Evolutionary conservation across 1,284 basidiomycete species (phyloP).

Genomic region (Afroboletus lepidellus): DNA sequence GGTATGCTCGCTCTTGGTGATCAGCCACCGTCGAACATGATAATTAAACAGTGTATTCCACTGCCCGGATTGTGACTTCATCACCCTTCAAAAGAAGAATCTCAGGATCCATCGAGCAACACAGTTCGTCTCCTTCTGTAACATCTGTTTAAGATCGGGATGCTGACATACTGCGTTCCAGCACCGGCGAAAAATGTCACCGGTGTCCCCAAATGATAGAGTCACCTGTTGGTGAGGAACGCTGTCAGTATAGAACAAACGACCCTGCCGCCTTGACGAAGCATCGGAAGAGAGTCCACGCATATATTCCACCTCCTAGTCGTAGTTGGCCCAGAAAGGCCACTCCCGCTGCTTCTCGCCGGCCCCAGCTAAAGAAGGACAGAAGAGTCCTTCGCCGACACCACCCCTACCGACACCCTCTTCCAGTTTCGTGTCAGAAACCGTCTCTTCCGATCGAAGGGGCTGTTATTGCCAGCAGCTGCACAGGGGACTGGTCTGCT

Average conservation of each 20-base stretch:
- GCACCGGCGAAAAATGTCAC: conserved; percentile 26
- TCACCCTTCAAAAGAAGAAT: conserved; percentile 26
- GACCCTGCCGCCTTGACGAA: conserved; percentile 32
- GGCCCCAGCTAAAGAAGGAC: background rate
- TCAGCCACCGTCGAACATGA: background rate
- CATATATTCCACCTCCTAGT: conserved; percentile 16
- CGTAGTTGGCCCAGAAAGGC: conserved; percentile 9
- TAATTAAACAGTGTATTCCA: conserved; percentile 13
- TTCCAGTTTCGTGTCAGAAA: background rate
- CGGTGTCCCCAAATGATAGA: conserved; percentile 23
- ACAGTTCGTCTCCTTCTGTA: conserved; percentile 17
- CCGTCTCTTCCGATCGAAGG: background rate
- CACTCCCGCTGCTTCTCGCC: background rate
- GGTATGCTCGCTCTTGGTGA: conserved; percentile 8
- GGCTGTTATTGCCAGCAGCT: background rate
- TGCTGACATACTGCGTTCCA: conserved; percentile 2
- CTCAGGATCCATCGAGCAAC: conserved; percentile 21
- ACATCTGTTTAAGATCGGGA: no score
- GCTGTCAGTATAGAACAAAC: conserved; percentile 22
- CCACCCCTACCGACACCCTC: background rate
- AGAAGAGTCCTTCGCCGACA: background rate
- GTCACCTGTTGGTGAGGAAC: background rate
- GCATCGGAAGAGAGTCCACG: conserved; percentile 29
- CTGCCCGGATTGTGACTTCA: conserved; percentile 24
- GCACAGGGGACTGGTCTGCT: background rate